Percentiles rank a stretch among this genome's conserved stretches.
These are phyloP conservation scores for Venturia oleaginea DNA, from an alignment of 2,329 filamentous ascomycete genomes.

Conservation along the genomic window DNA sequence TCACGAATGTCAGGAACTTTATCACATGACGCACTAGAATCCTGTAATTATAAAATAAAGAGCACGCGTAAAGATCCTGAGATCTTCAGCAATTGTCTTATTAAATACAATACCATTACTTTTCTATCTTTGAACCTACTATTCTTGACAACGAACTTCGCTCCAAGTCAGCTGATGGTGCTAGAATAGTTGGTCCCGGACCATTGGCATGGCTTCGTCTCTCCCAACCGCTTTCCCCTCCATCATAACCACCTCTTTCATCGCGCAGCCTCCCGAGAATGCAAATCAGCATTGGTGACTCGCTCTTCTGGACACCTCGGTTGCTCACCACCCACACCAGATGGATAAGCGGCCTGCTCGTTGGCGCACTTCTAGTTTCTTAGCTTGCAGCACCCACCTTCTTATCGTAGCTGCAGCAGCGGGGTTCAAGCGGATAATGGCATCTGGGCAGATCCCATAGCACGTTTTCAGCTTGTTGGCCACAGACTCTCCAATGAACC, in stretches of 20 bases:
- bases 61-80: too few species aligned
- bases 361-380: not conserved
- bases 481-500: not conserved
- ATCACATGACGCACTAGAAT: too few species aligned
- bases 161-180: not conserved
- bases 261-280: not conserved
- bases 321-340: not conserved
- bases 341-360: not conserved
- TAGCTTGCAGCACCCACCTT: conserved; percentile 4
- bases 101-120: too few species aligned
- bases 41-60: too few species aligned
- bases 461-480: conserved; percentile 4
- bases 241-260: not conserved
- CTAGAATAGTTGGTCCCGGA: not conserved
- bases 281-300: not conserved
- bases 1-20: too few species aligned
- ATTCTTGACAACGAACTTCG: not conserved
- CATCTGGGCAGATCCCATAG: not conserved
- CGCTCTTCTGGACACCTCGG: not conserved
- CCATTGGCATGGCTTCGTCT: too few species aligned
- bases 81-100: too few species aligned
- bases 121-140: too few species aligned
- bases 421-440: not conserved
- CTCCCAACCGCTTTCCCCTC: not conserved
- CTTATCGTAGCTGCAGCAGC: not conserved